Percentiles rank a stretch among this genome's conserved stretches.
Evolutionary conservation across 2,329 filamentous ascomycete genomes (phyloP).

Genomic region (Fusarium transvaalense): DNA sequence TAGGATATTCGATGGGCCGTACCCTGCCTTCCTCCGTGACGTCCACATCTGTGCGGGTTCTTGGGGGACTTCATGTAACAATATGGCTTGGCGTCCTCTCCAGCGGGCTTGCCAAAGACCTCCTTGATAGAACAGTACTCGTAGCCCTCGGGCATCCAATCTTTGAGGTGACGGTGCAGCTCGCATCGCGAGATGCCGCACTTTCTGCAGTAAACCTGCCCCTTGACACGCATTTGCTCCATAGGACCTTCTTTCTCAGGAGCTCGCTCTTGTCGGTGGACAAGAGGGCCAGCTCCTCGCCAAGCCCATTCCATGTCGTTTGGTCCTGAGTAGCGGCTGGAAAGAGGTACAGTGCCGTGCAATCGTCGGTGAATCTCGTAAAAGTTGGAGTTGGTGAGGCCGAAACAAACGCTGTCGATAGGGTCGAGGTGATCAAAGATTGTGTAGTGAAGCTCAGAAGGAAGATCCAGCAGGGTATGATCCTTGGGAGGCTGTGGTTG

Average conservation of each 20-base stretch:
- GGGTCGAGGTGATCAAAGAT: conserved; percentile 73
- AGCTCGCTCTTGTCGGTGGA: conserved; percentile 48
- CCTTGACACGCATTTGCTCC: conserved; percentile 64
- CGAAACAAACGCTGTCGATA: conserved; percentile 73
- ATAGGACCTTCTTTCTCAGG: conserved; percentile 50
- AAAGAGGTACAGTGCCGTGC: conserved; percentile 68
- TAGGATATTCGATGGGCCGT: conserved; percentile 21
- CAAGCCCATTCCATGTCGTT: conserved; percentile 75
- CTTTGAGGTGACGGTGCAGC: conserved; percentile 71
- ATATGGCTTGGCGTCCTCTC: conserved; percentile 60
- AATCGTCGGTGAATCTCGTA: conserved; percentile 70
- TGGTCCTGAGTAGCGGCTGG: conserved; percentile 68
- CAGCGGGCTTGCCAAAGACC: conserved; percentile 66
- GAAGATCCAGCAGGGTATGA: conserved; percentile 65
- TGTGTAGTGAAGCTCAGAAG: conserved; percentile 69
- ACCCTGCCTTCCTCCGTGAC: conserved; percentile 59
- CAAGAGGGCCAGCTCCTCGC: conserved; percentile 65
- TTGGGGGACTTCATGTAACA: conserved; percentile 72
- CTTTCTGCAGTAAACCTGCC: conserved; percentile 72
- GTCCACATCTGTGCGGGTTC: conserved; percentile 69
- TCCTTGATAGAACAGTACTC: conserved; percentile 73
- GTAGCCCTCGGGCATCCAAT: conserved; percentile 67
- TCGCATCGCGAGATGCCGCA: conserved; percentile 72
- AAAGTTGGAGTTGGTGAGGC: conserved; percentile 68
- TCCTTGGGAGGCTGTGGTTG: conserved; percentile 61